Evolutionary conservation across 805 yeast species (phyloP).

Genomic region (Myxozyma vanderwaltii): DNA sequence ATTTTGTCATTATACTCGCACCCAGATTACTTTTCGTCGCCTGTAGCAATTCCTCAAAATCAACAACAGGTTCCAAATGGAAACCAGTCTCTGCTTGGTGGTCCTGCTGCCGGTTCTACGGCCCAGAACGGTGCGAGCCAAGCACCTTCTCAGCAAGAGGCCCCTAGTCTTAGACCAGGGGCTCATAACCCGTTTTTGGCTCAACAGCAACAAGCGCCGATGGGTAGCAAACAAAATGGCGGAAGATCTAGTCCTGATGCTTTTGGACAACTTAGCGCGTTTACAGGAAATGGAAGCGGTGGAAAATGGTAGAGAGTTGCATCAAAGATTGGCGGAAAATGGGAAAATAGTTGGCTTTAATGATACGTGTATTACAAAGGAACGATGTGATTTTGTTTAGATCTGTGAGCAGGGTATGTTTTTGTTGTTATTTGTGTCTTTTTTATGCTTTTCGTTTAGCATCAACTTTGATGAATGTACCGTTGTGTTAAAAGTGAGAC

Average conservation of each 20-base stretch:
- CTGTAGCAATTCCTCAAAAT: conserved; percentile 28
- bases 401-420: background rate
- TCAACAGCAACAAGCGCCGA: conserved; percentile 3
- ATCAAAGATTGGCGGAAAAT: background rate
- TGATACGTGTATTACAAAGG: background rate
- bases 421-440: background rate
- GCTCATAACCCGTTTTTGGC: conserved; percentile 28
- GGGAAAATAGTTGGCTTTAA: background rate
- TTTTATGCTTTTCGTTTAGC: too few species aligned
- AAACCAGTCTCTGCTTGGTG: conserved; percentile 11
- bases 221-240: conserved; percentile 11
- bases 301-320: background rate
- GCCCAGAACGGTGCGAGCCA: background rate
- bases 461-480: too few species aligned
- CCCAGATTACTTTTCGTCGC: conserved; percentile 32
- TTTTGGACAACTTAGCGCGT: conserved; percentile 35
- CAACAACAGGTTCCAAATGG: conserved; percentile 17
- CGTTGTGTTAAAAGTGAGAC: too few species aligned
- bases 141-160: background rate
- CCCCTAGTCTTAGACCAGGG: conserved; percentile 20
- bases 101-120: conserved; percentile 8
- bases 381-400: background rate
- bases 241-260: conserved; percentile 35
- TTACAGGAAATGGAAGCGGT: conserved; percentile 16
- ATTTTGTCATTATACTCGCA: conserved; percentile 32